A percentile compares a stretch with the other conserved stretches of the same genome.
Evolutionary conservation across 495 filamentous ascomycete species (phyloP).

Genomic region (Astrothelium macrocarpum): DNA sequence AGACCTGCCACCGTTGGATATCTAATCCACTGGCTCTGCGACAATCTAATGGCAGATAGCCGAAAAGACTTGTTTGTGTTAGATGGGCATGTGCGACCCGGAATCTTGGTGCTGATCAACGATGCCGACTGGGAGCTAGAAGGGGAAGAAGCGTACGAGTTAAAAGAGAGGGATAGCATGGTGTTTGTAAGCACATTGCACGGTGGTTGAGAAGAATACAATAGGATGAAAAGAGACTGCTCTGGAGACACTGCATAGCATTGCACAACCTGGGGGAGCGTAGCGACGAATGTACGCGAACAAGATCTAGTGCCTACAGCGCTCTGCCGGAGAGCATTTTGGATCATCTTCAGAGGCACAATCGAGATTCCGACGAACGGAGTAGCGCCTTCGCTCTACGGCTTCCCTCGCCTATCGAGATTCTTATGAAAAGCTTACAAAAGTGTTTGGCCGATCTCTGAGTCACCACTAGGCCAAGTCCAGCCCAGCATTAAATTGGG

Average conservation of each 20-base stretch:
- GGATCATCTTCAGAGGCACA: too few species aligned
- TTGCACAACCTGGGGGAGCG: not conserved
- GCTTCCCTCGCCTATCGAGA: too few species aligned
- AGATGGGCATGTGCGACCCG: conserved; percentile 83
- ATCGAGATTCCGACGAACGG: too few species aligned
- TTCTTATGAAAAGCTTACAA: too few species aligned
- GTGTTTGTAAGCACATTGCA: conserved; percentile 97
- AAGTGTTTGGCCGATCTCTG: too few species aligned
- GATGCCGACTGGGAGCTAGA: conserved; percentile 98
- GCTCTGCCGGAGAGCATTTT: too few species aligned
- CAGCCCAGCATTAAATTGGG: not conserved
- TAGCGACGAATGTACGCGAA: too few species aligned
- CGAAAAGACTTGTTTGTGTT: conserved; percentile 84
- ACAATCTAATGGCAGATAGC: conserved; percentile 75
- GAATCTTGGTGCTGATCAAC: conserved; percentile 96
- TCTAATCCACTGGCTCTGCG: conserved; percentile 70
- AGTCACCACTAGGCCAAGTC: too few species aligned
- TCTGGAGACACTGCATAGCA: not conserved
- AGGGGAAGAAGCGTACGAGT: conserved; percentile 79
- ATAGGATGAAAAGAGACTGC: not conserved
- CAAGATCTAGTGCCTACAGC: too few species aligned
- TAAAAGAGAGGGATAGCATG: conserved; percentile 75
- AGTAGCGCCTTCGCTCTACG: too few species aligned
- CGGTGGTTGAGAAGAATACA: conserved; percentile 48
- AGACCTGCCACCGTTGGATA: conserved; percentile 59